Evolutionary conservation across 768 basidiomycete genomes (phyloP).

Genomic region (Calocybe gangraenosa): DNA sequence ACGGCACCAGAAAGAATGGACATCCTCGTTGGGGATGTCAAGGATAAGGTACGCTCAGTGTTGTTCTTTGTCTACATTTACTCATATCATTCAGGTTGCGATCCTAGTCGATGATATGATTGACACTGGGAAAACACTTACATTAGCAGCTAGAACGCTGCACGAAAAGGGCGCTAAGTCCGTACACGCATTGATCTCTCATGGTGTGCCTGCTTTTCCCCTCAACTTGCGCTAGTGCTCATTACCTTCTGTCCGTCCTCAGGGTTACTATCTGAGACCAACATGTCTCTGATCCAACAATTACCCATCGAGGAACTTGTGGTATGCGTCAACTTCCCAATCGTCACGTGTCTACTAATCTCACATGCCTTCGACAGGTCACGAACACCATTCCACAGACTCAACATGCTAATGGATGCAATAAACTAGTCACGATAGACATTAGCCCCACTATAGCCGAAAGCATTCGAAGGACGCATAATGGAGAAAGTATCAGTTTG

Average conservation of each 20-base stretch:
- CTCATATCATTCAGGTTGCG: slow-evolving; percentile 52
- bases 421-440: slow-evolving; percentile 87
- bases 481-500: slow-evolving; percentile 88
- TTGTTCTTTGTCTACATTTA: slow-evolving; percentile 1
- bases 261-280: slow-evolving; percentile 80
- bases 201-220: slow-evolving; percentile 49
- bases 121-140: slow-evolving; percentile 89
- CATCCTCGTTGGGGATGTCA: slow-evolving; percentile 91
- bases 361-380: slow-evolving; percentile 44
- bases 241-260: neutral
- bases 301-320: slow-evolving; percentile 84
- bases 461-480: slow-evolving; percentile 92
- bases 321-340: slow-evolving; percentile 39
- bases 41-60: slow-evolving; percentile 70
- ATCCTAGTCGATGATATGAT: slow-evolving; percentile 99
- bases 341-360: neutral
- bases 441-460: slow-evolving; percentile 91
- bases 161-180: slow-evolving; percentile 85
- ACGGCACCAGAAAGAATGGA: slow-evolving; percentile 82
- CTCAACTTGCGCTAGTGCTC: slow-evolving; percentile 12
- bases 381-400: slow-evolving; percentile 94
- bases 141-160: slow-evolving; percentile 80
- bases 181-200: slow-evolving; percentile 86
- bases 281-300: slow-evolving; percentile 60
- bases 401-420: slow-evolving; percentile 54